Percentiles rank a stretch among this genome's conserved stretches.
Evolutionary conservation across 2,329 filamentous ascomycete genomes (phyloP).

Genomic region (Xylaria sp.): DNA sequence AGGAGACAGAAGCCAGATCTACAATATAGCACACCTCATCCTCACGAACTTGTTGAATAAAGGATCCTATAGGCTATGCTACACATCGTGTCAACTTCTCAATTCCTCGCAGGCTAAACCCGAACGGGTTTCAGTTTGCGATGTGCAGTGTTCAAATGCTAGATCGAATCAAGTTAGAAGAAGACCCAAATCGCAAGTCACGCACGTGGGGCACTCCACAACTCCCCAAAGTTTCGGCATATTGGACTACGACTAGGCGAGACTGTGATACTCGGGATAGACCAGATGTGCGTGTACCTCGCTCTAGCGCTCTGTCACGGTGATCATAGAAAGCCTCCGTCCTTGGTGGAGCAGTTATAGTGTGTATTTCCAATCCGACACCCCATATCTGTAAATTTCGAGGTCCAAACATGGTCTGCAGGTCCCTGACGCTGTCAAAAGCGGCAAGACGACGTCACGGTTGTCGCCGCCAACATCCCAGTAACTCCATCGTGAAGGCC

Average conservation of each 20-base stretch:
- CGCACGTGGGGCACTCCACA: constrained; percentile 5
- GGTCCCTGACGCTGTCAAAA: neutral
- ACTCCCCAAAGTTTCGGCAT: constrained; percentile 19
- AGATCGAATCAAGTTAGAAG: neutral
- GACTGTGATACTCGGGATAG: neutral
- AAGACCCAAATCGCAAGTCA: neutral
- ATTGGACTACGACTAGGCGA: neutral
- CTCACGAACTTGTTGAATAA: neutral
- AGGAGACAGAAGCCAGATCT: neutral
- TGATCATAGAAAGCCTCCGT: neutral
- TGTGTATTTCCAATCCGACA: neutral
- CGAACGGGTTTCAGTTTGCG: constrained; percentile 25
- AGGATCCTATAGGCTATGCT: neutral
- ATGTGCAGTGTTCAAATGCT: neutral
- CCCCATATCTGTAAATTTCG: neutral
- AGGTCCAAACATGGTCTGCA: neutral
- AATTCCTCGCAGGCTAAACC: constrained; percentile 34
- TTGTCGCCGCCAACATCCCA: neutral
- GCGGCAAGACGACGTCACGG: neutral
- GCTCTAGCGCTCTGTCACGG: neutral
- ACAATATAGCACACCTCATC: neutral
- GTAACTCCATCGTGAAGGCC: neutral
- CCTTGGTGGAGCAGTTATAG: neutral
- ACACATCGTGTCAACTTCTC: neutral
- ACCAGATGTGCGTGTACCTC: neutral